Evolutionary conservation across 1,284 basidiomycete species (phyloP).

Genomic region (Leucoagaricus sp.): DNA sequence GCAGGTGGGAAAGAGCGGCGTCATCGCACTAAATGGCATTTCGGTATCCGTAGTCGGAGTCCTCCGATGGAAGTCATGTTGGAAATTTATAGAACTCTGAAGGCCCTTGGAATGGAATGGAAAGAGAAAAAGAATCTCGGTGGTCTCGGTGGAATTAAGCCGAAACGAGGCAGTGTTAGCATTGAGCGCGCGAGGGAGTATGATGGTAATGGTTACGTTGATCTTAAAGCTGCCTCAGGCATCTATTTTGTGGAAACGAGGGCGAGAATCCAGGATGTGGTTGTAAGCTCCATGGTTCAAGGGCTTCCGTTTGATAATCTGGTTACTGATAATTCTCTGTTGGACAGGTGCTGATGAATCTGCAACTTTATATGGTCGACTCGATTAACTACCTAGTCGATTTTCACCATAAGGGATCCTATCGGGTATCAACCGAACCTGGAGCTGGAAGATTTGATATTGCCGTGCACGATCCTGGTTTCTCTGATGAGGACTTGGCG

Average conservation of each 20-base stretch:
- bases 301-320: background rate
- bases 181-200: constrained; percentile 66
- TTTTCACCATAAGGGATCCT: constrained; percentile 96
- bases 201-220: constrained; percentile 65
- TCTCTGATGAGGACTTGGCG: constrained; percentile 48
- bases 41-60: constrained; percentile 92
- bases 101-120: constrained; percentile 97
- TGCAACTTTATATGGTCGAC: constrained; percentile 52
- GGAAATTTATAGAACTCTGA: constrained; percentile 94
- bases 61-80: constrained; percentile 99
- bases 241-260: constrained; percentile 96
- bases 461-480: constrained; percentile 49
- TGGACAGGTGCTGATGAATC: constrained; percentile 58
- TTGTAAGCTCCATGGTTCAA: constrained; percentile 55
- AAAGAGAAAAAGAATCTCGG: constrained; percentile 78
- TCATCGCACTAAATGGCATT: constrained; percentile 91
- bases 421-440: constrained; percentile 62
- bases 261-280: constrained; percentile 86
- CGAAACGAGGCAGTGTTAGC: constrained; percentile 28
- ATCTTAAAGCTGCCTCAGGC: constrained; percentile 66
- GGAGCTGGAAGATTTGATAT: constrained; percentile 71
- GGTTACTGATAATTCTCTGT: constrained; percentile 7
- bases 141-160: constrained; percentile 55
- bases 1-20: constrained; percentile 61
- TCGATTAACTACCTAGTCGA: constrained; percentile 96